Evolutionary conservation across 371 early-diverging fungal genomes (phyloP), one percentile per base, ranked within the genome.

Genomic region (Chytridium lagenaria): DNA sequence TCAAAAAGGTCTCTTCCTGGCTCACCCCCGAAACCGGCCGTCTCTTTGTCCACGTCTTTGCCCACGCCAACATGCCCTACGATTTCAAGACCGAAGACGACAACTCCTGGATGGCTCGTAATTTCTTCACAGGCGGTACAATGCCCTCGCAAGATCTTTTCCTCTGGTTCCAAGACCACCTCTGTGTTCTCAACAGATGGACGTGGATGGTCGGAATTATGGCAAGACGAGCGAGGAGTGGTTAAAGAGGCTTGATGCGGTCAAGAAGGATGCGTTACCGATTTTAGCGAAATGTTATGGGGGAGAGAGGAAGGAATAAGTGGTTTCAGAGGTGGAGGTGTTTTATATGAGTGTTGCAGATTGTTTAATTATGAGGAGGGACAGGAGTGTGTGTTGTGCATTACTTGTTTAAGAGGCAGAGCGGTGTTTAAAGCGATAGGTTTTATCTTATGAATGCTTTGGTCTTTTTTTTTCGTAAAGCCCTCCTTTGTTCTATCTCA

Each of bases 51-150:
- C 89, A 90, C 76, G 81, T 87, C 50, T 88, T 90, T 72, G 76
- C 77, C 36, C 89, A 90, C 78, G 67, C 70, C 38, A 19, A 28
- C 36, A 68, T 77, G 40, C 85, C 90, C n/a, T 90, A 90, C 77
- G 83, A 87, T 69, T 90, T 89, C 77, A 72, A 80, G 10, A 73
- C 80, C 16, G 81, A 76, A 1, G 64, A 74, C 64, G 71, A 73
- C 40, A 73, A 88, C 70, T 78, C 80, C 28, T 90, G 89, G 90
- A 88, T 90, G 89, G 86, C 89, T 22, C 70, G 76, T 34, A 81
- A 87, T 79, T 90, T 89, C 63, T 89, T 88, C 77, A 86, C 86
- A 5, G 90, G 90, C 23, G 88, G 88, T 2, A 84, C 83, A 15
- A 88, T 89, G 88, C 80, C 80, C 7, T 67, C 59, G 30, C 23